Evolutionary conservation across 345 rosid species (phyloP), one percentile per base, ranked within the genome.

Genomic region (Arabis hirsuta): DNA sequence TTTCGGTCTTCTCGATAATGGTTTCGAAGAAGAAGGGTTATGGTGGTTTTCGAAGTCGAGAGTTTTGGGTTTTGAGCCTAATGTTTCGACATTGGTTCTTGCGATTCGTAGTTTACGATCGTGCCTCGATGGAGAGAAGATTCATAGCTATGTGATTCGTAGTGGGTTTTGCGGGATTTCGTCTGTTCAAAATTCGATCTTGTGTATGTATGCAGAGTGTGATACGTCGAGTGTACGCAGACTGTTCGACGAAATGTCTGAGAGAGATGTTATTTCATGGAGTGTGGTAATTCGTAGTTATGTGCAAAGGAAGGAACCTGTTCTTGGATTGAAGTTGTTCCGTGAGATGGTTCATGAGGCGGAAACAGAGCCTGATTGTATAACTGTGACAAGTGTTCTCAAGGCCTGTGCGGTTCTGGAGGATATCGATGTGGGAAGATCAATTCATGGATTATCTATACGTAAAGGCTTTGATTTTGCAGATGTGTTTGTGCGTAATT

Each of bases 221-320:
- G 81, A 81, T 41, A 67, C 48, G 19, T 62, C n/a, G 7, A 47
- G 53, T 39, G 96, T 89, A 27, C 79, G 67, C 11, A 73, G n/a
- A 39, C 58, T 88, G 83, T 92, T 92, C 59, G 96, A 85, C 54
- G 92, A 88, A 84, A 92, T 86, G 88, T 75, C 67, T 41, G 82
- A 76, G 0, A 85, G 74, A 81, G 94, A 85, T 59, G 87, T 86
- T 48, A 81, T 86, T 55, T 85, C 90, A 5, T 87, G 90, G 91
- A 87, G 89, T 77, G 80, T 84, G 63, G 74, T 84, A 68, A 86
- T 89, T 1, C 72, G 72, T 44, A 88, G 88, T 42, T 82, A 82
- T 83, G 80, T 81, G 74, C 81, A 79, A 32, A 67, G 55, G 10
- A 73, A 69, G 16, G 84, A 83, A 46, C 77, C 86, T 42, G 67